Evolutionary conservation across 2,329 filamentous ascomycete species (phyloP), one percentile per base, ranked within the genome.

Genomic region (Macrophomina pseudophaseolina): DNA sequence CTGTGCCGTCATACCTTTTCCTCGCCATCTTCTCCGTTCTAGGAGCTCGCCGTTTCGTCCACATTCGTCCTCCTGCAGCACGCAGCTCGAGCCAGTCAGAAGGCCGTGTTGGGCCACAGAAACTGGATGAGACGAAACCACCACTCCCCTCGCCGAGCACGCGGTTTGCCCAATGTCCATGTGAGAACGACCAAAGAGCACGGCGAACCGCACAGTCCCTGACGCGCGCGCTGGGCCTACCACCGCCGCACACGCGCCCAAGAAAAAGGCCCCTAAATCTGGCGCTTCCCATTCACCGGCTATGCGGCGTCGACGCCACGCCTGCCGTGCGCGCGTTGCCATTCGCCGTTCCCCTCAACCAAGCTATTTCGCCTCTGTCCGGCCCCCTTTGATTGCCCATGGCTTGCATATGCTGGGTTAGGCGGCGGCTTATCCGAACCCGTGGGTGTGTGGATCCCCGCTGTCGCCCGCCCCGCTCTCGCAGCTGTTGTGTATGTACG

Each of bases 181-280:
- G 53, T 42, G 53, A 54, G 54, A 44, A 16, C 32, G 30, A 14
- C 23, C 30, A 35, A 56, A 11, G 18, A 56, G 53, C 35, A 40
- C 33, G 12, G 53, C 33, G 18, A 58, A 44, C 38, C 18, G 56
- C 46, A n/a, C 28, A 8, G 40, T 48, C 30, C 42, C 46, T 38
- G 58, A 33, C 48, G 56, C 56, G 56, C 56, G 32, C 42, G 30
- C 9, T 7, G 6, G 6, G n/a, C 44, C 58, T 60, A 62, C 58
- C 58, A 62, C 58, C 44, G 5, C 30, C 44, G 40, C 9, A 33
- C 58, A 62, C 44, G 58, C 58, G 44, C 44, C 11, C 42, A 46
- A 32, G 42, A 49, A 38, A n/a, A 53, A 38, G 23, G 38, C 12
- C 42, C 42, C 5, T 44, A 14, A n/a, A 44, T 6, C 8, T 5